Evolutionary conservation across 805 yeast genomes (phyloP), one percentile per base, ranked within the genome.

Genomic region (Scheffersomyces amazonensis): DNA sequence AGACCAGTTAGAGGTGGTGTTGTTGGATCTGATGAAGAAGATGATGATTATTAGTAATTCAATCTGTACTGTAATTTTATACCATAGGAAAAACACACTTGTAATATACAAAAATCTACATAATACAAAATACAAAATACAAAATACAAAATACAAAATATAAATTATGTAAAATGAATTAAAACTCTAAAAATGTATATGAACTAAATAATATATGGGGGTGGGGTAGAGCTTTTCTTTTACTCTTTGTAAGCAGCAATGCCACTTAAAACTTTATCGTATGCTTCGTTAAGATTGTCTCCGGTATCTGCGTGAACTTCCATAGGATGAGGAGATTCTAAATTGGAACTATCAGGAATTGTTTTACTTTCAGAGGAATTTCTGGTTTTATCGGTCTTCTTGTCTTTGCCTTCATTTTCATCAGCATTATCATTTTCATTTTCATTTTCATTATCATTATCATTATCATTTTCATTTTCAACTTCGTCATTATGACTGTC

Each of bases 261-360:
- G 16, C 43, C 44, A 12, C 46, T 42, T 31, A 56, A 44, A 13
- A 53, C 56, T 31, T 56, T 49, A 37, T 56, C 59, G 34, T 48
- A 54, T 9, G 52, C 46, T 24, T 53, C 51, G 32, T 39, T 48
- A 32, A 18, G 25, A 5, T 21, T 29, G 16, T 29, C 15, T 11
- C 25, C 16, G 17, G 5, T 13, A 3, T 9, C 12, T 4, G 15
- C 17, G 4, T 13, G 30, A 8, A 13, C 30, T 27, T 27, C 30
- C 17, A 27, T 13, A 5, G 30, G 30, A 15, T 27, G 30, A 5
- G 30, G 30, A 15, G 30, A 27, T 27, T 27, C 30, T 13, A 27
- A 15, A 5, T 4, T 27, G 5, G 30, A 27, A 13, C 30, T 27
- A 11, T 27, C 30, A 15, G 30, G 17, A 4, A 27, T 11, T 4